Evolutionary conservation across 169 alveolate species (phyloP).

Genomic region (Plasmodium inui): DNA sequence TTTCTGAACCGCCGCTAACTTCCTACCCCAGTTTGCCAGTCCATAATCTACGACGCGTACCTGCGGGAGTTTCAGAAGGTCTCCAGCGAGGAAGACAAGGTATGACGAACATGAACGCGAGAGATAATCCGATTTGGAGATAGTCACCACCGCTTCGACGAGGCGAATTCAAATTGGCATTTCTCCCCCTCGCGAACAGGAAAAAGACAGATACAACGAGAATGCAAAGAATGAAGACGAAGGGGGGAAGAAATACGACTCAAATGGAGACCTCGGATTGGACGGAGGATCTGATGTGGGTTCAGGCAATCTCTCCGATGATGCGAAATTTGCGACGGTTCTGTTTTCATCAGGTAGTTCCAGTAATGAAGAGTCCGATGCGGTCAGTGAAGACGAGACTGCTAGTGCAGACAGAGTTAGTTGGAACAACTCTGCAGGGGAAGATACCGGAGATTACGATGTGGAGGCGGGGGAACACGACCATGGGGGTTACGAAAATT

Average conservation of each 20-base stretch:
- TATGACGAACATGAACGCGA: not conserved
- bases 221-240: slow-evolving; percentile 30
- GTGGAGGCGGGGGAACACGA: not conserved
- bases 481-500: not conserved
- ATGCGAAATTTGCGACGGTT: slow-evolving; percentile 15
- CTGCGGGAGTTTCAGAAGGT: slow-evolving; percentile 23
- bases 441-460: not conserved
- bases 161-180: not conserved
- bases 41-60: slow-evolving; percentile 71
- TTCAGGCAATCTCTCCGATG: slow-evolving; percentile 9
- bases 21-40: slow-evolving; percentile 30
- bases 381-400: not conserved
- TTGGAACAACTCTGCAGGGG: not conserved
- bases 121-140: not conserved
- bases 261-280: not conserved
- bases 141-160: not conserved
- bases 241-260: slow-evolving; percentile 12
- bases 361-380: slow-evolving; percentile 10
- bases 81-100: slow-evolving; percentile 23
- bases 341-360: slow-evolving; percentile 43
- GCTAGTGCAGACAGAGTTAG: not conserved
- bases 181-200: not conserved
- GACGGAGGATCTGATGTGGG: slow-evolving; percentile 22
- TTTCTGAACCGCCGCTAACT: not conserved
- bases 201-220: slow-evolving; percentile 14